Conservation (phyloP, 768 basidiomycete species). For the Paxillus rubicundulus region DNA sequence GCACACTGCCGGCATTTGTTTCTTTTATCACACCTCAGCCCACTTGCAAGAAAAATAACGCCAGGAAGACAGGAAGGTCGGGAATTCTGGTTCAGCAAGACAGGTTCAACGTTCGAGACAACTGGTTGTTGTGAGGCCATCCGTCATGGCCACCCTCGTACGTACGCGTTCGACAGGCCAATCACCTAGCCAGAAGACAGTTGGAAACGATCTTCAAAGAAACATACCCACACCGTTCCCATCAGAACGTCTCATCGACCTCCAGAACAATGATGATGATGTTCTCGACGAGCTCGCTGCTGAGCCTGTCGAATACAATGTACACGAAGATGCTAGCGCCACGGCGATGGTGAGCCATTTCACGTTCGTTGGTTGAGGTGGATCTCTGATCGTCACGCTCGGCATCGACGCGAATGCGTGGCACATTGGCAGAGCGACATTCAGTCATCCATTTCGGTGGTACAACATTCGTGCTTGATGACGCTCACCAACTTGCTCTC, state of each 20-base stretch:
- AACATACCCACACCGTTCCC: constrained; percentile 26
- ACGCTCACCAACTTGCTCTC: constrained; percentile 70
- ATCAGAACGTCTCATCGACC: constrained; percentile 6
- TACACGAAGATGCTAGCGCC: neutral
- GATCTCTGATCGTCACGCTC: neutral
- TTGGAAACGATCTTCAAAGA: neutral
- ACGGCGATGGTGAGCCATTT: constrained; percentile 8
- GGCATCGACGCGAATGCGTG: constrained; percentile 1
- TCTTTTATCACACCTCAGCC: neutral
- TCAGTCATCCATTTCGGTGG: constrained; percentile 67
- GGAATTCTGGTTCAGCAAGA: neutral
- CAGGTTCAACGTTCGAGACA: neutral
- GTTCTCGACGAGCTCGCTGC: constrained; percentile 22
- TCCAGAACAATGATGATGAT: constrained; percentile 8
- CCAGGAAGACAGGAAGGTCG: neutral
- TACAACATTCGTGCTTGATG: constrained; percentile 72
- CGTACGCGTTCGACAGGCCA: constrained; percentile 7
- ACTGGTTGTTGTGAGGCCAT: neutral
- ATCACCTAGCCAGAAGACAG: neutral
- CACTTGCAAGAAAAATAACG: neutral
- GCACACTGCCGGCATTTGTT: constrained; percentile 7
- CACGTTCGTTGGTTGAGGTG: too few species aligned
- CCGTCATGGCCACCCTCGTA: constrained; percentile 30
- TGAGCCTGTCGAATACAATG: constrained; percentile 21
- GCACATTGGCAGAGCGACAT: constrained; percentile 50